phyloP scores from a whole-genome alignment of 176 grass and related monocot species.

The Carex pumila region DNA sequence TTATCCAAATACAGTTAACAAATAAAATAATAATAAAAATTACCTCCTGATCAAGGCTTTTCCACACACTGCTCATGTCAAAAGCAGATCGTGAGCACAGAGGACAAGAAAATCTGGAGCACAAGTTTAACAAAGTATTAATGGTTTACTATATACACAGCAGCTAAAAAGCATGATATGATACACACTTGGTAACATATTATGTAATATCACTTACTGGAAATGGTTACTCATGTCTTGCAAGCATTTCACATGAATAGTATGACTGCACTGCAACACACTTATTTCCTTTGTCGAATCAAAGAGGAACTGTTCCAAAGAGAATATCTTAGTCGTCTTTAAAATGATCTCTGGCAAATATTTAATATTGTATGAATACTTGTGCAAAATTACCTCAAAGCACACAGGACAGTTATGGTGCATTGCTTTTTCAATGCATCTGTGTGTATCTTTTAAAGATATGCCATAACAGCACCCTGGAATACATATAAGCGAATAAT shows the following conservation, averaged over 20 bases:
- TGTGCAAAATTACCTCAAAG: constrained; percentile 49
- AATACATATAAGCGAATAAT: neutral
- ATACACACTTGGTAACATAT: neutral
- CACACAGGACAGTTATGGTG: constrained; percentile 87
- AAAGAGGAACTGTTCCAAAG: constrained; percentile 59
- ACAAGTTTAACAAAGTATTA: neutral
- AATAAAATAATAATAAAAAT: neutral
- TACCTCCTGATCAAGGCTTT: constrained; percentile 72
- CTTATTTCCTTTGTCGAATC: constrained; percentile 77
- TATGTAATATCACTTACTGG: constrained; percentile 47
- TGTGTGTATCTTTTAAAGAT: constrained; percentile 59
- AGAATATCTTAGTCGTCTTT: neutral
- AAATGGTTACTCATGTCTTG: constrained; percentile 61
- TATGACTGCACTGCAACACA: constrained; percentile 64
- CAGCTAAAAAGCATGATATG: neutral
- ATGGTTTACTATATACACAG: neutral
- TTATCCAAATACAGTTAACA: neutral
- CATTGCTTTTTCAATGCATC: constrained; percentile 76
- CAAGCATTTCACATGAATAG: constrained; percentile 71
- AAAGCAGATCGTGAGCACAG: constrained; percentile 64
- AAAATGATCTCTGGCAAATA: neutral
- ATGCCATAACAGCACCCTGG: constrained; percentile 77
- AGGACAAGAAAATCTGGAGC: constrained; percentile 70
- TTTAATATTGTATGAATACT: neutral
- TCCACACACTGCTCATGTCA: constrained; percentile 64